phyloP scores from a whole-genome alignment of 2,329 filamentous ascomycete species.

The Exophiala viscosa region DNA sequence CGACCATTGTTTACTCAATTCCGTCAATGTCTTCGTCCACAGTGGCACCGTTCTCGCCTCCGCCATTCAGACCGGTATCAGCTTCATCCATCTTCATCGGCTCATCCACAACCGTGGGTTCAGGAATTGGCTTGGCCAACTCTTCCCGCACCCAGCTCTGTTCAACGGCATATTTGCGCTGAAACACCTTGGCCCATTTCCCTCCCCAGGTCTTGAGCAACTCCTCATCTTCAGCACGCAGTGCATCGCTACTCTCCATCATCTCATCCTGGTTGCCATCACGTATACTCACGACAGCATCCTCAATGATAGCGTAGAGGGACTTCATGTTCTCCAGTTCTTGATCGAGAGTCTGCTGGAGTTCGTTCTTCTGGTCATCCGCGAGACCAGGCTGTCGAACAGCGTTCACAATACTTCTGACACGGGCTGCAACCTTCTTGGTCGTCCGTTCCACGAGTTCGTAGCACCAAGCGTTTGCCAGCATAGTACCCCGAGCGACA shows the following conservation, averaged over 20 bases:
- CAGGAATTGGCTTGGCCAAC: slow-evolving; percentile 47
- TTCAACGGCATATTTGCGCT: slow-evolving; percentile 77
- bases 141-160: slow-evolving; percentile 64
- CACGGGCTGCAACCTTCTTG: slow-evolving; percentile 80
- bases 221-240: slow-evolving; percentile 49
- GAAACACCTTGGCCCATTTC: slow-evolving; percentile 82
- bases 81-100: slow-evolving; percentile 20
- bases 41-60: slow-evolving; percentile 2
- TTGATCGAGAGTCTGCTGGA: slow-evolving; percentile 63
- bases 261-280: slow-evolving; percentile 69
- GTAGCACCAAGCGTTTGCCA: slow-evolving; percentile 74
- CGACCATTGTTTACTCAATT: slow-evolving; percentile 11
- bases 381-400: slow-evolving; percentile 56
- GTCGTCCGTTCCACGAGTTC: slow-evolving; percentile 89
- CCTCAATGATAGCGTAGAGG: slow-evolving; percentile 77
- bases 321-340: slow-evolving; percentile 73
- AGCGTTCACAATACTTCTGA: slow-evolving; percentile 71
- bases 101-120: slow-evolving; percentile 29
- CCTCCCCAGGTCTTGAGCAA: slow-evolving; percentile 73
- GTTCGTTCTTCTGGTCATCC: slow-evolving; percentile 52
- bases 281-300: slow-evolving; percentile 70
- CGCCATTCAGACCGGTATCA: neutral
- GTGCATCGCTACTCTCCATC: slow-evolving; percentile 62
- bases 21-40: slow-evolving; percentile 11
- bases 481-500: slow-evolving; percentile 60